These are phyloP conservation scores for Colletotrichum plurivorum DNA, from an alignment of 2,329 filamentous ascomycete genomes.

Conservation along the genomic window DNA sequence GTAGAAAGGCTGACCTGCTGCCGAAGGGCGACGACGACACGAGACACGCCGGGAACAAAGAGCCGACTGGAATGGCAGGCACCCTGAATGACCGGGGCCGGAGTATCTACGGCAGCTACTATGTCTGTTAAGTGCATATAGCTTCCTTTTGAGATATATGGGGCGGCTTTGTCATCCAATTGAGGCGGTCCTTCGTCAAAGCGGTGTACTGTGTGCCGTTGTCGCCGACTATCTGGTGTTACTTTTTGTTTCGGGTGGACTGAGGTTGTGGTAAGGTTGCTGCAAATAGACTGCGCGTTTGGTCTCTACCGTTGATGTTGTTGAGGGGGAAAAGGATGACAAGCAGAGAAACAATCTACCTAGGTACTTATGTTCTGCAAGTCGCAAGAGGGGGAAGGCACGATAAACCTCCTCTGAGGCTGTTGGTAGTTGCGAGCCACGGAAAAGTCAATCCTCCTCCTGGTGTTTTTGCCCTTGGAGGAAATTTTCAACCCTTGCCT, in stretches of 20 bases:
- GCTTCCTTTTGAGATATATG: neutral
- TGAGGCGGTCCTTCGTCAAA: no score
- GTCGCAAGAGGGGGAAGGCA: neutral
- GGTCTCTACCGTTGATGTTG: no score
- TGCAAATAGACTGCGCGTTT: neutral
- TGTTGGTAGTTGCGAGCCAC: neutral
- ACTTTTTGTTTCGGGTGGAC: neutral
- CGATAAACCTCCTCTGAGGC: slow-evolving; percentile 2
- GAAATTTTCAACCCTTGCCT: no score
- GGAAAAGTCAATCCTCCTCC: neutral
- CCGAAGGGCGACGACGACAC: slow-evolving; percentile 35
- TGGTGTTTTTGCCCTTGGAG: no score
- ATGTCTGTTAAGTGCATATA: slow-evolving; percentile 19
- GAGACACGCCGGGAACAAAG: slow-evolving; percentile 30
- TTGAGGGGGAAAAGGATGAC: no score
- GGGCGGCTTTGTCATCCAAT: neutral
- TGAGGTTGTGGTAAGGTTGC: neutral
- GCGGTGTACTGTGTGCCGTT: no score
- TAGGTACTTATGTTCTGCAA: neutral
- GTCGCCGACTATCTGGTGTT: no score
- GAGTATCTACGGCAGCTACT: slow-evolving; percentile 13
- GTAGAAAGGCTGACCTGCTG: slow-evolving; percentile 19
- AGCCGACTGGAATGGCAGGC: slow-evolving; percentile 17
- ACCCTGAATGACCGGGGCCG: neutral
- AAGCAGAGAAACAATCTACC: no score